Base-by-base conservation (phyloP, 306 rosid species). In the Psophocarpus tetragonolobus region DNA sequence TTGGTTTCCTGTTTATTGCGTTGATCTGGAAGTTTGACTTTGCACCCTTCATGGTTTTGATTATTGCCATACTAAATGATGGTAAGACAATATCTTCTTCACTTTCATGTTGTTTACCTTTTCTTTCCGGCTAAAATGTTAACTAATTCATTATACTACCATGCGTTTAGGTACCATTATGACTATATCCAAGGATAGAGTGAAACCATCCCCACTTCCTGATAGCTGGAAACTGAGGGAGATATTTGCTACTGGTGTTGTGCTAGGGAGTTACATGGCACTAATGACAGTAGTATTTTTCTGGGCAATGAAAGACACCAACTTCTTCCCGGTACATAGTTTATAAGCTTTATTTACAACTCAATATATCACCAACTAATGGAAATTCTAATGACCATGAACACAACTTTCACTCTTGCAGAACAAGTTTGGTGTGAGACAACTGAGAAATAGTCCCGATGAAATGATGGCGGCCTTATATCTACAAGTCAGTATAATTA, bases 41-140 rank as follows among this genome's bases (percentile, higher is more conserved):
- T 74, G 91, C 98, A 44, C 98, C 97, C 8, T 94, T 94, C 91
- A 94, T 94, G 98, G 97, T 94, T 78, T 85, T 94, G 84, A 92
- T 94, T 36, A 94, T 94, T 8, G 98, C 98, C 70, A 85, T 94
- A 79, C 91, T 94, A 38, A 94, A 94, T 74, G 98, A 94, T 32
- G 97, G 97, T 94, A 74, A 83, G 89, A 48, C n/a, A 61, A 15
- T 12, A 57, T 82, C 36, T 64, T 7, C 56, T 39, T 23, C 57
- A 56, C 12, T 26, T 60, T 75, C 30, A 36, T 54, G 74, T 62
- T 61, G 26, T 41, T 33, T 12, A n/a, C 56, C 54, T 5, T 30
- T 36, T 6, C 10, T 15, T 23, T 65, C 42, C 33, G 63, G 60
- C 15, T 47, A 36, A 69, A 29, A 53, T 72, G 15, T 36, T 30